A percentile compares a stretch with the other conserved stretches of the same genome.
Evolutionary conservation across 352 stramenopile species (phyloP).

Genomic region (Phytophthora aleatoria): DNA sequence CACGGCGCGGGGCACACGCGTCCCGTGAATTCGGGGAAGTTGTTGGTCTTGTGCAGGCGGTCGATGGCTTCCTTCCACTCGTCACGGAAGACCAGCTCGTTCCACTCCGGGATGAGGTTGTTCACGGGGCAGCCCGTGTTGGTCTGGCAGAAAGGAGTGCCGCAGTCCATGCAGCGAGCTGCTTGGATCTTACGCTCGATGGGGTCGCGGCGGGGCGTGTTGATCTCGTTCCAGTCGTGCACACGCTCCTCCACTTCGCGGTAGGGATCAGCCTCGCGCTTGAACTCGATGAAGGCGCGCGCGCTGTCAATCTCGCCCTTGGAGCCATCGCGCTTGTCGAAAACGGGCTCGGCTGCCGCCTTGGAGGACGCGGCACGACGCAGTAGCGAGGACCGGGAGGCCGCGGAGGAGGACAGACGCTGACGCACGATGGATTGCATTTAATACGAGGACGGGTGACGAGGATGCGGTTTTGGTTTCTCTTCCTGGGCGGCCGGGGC

Average conservation of each 20-base stretch:
- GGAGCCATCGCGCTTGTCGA: constrained; percentile 69
- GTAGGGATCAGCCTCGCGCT: constrained; percentile 92
- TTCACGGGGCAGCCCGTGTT: constrained; percentile 97
- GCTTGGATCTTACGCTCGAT: constrained; percentile 93
- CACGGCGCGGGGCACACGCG: constrained; percentile 97
- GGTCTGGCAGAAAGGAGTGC: constrained; percentile 98
- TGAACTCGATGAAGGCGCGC: constrained; percentile 85
- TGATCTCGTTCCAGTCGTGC: constrained; percentile 98
- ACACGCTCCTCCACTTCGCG: constrained; percentile 92
- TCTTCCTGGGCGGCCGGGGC: constrained; percentile 8
- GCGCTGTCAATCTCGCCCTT: constrained; percentile 71
- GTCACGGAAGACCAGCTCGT: constrained; percentile 97
- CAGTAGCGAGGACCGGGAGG: constrained; percentile 10
- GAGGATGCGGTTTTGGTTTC: constrained; percentile 1
- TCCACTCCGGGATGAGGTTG: constrained; percentile 99
- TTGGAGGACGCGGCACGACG: constrained; percentile 31
- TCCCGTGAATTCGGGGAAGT: constrained; percentile 99
- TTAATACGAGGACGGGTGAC: background rate
- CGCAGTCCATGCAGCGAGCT: constrained; percentile 98
- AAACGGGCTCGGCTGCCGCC: constrained; percentile 38
- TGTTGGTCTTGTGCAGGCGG: constrained; percentile 98
- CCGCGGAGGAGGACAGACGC: constrained; percentile 16
- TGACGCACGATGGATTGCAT: constrained; percentile 41
- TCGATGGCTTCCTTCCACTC: constrained; percentile 97
- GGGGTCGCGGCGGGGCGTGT: constrained; percentile 89